phyloP scores from a whole-genome alignment of 352 stramenopile species.

The Pythium folliculosum region DNA sequence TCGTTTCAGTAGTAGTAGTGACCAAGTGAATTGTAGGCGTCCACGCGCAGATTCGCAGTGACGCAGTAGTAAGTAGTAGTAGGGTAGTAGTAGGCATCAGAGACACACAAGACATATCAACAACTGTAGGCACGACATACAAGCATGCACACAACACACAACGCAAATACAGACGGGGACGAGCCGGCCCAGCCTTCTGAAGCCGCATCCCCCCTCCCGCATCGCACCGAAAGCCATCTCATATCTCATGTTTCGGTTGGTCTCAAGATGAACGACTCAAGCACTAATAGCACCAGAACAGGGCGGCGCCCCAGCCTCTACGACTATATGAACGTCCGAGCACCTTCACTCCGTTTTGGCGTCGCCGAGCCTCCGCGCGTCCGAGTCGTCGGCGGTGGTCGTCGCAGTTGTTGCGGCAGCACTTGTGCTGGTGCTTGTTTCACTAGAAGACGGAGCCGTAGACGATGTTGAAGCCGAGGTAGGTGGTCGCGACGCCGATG shows the following conservation, averaged over 20 bases:
- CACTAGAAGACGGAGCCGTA: background rate
- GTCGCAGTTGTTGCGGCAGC: background rate
- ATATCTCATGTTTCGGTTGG: background rate
- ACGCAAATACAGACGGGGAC: conserved; percentile 10
- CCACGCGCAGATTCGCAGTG: conserved; percentile 23
- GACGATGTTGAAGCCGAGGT: background rate
- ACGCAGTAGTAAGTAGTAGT: conserved; percentile 50
- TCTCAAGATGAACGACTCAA: no score
- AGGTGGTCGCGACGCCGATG: conserved; percentile 2
- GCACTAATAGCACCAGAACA: no score
- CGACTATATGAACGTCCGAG: background rate
- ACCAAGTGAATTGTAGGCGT: conserved; percentile 30
- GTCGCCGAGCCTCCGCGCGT: conserved; percentile 3
- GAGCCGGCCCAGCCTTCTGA: background rate
- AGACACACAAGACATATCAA: conserved; percentile 18
- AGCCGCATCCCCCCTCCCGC: background rate
- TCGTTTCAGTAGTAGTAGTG: conserved; percentile 30
- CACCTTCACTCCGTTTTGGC: background rate
- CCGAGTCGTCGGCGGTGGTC: background rate
- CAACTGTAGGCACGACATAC: conserved; percentile 15
- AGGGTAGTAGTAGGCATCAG: conserved; percentile 34
- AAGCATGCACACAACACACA: conserved; percentile 13
- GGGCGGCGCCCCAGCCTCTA: no score
- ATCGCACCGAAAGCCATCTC: background rate
- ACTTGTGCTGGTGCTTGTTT: background rate